Evolutionary conservation across 2,329 filamentous ascomycete genomes (phyloP).

Genomic region (Nothophaeocryptopus gaeumannii): DNA sequence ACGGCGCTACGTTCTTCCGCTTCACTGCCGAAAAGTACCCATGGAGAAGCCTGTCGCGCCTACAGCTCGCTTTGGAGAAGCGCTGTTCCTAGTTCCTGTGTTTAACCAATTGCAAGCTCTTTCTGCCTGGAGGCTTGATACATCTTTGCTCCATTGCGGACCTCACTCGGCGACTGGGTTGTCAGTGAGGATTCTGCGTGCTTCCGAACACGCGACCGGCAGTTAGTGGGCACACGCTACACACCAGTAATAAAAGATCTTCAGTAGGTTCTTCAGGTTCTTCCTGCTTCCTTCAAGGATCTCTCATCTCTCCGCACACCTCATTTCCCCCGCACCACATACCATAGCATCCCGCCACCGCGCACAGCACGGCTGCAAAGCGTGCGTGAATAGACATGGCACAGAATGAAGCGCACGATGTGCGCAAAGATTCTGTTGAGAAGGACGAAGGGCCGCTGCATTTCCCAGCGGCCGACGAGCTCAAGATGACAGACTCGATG

Average conservation of each 20-base stretch:
- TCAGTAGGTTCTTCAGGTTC: background rate
- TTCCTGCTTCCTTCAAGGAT: constrained; percentile 4
- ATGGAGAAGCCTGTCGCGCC: background rate
- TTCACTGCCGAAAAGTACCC: background rate
- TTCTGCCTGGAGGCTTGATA: background rate
- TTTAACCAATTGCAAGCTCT: background rate
- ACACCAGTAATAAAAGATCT: background rate
- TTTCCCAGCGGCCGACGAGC: constrained; percentile 31
- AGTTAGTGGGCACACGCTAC: no score
- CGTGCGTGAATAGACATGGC: no score
- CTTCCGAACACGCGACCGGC: constrained; percentile 3
- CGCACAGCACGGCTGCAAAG: background rate
- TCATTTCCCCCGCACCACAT: background rate
- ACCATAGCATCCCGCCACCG: background rate
- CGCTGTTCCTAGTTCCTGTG: background rate
- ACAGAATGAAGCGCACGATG: background rate
- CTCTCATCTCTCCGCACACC: background rate
- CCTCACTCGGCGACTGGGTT: background rate
- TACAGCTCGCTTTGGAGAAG: background rate
- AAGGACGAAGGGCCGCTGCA: constrained; percentile 14
- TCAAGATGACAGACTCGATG: constrained; percentile 29
- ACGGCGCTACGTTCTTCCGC: constrained; percentile 6
- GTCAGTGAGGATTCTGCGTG: background rate
- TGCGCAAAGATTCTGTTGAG: constrained; percentile 7
- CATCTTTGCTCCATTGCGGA: background rate